These are phyloP conservation scores for Stephania yunnanensis DNA, from an alignment of 164 flowering plant species.

Conservation along the genomic window DNA sequence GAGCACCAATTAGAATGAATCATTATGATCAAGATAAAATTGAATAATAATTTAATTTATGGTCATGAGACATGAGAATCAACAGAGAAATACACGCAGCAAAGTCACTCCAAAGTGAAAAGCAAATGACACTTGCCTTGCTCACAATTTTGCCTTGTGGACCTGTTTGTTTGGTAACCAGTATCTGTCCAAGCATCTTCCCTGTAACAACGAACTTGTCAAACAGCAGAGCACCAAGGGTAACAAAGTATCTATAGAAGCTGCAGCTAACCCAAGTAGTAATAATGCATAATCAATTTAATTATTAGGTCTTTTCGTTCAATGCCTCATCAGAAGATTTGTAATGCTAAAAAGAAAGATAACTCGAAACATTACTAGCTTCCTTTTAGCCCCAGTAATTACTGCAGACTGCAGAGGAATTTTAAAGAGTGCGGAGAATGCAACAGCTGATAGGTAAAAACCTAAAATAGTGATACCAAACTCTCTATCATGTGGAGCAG, in stretches of 20 bases:
- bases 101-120: neutral
- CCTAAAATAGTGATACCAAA: neutral
- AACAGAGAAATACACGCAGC: neutral
- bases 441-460: too few relatives aligned
- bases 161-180: constrained; percentile 97
- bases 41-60: neutral
- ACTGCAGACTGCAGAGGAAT: neutral
- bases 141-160: constrained; percentile 91
- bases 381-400: neutral
- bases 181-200: constrained; percentile 98
- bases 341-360: neutral
- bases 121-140: constrained; percentile 50
- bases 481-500: neutral
- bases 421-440: neutral
- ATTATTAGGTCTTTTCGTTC: neutral
- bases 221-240: neutral
- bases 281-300: neutral
- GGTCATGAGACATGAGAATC: neutral
- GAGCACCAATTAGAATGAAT: neutral
- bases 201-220: constrained; percentile 38
- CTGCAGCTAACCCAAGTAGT: neutral
- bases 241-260: neutral
- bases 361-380: neutral
- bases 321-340: neutral
- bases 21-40: neutral